Conservation (phyloP, 2,329 filamentous ascomycete genomes). For the Calonectria pseudoreteaudii region DNA sequence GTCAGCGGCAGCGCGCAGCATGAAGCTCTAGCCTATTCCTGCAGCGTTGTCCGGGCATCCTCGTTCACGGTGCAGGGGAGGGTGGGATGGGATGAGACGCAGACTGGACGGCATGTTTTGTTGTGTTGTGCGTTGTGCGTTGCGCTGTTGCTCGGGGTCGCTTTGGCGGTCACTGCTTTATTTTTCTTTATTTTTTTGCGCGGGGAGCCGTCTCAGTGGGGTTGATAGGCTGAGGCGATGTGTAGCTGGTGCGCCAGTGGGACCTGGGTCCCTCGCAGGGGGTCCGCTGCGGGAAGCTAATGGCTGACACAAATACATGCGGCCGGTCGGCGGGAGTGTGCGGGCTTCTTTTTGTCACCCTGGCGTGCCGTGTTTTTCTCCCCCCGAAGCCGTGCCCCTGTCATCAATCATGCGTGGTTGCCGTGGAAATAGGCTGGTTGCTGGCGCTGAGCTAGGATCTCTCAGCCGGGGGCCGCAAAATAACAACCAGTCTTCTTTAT, state of each 20-base stretch:
- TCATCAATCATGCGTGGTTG: constrained; percentile 29
- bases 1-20: background rate
- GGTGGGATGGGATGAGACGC: background rate
- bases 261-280: background rate
- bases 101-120: background rate
- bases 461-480: constrained; percentile 33
- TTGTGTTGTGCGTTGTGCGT: background rate
- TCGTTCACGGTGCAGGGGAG: background rate
- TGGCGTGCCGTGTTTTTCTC: background rate
- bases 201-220: background rate
- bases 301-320: background rate
- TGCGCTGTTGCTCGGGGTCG: constrained; percentile 10
- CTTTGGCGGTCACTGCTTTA: constrained; percentile 6
- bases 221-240: background rate
- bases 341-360: background rate
- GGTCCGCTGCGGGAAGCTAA: background rate
- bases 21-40: background rate
- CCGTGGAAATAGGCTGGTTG: constrained; percentile 12
- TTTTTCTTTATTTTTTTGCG: background rate
- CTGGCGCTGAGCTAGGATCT: constrained; percentile 36
- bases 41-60: background rate
- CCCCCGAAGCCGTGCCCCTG: constrained; percentile 27
- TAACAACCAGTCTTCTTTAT: constrained; percentile 44
- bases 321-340: background rate
- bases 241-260: background rate